Conservation (phyloP, 441 rosid genomes). For the Oxalis stricta region DNA sequence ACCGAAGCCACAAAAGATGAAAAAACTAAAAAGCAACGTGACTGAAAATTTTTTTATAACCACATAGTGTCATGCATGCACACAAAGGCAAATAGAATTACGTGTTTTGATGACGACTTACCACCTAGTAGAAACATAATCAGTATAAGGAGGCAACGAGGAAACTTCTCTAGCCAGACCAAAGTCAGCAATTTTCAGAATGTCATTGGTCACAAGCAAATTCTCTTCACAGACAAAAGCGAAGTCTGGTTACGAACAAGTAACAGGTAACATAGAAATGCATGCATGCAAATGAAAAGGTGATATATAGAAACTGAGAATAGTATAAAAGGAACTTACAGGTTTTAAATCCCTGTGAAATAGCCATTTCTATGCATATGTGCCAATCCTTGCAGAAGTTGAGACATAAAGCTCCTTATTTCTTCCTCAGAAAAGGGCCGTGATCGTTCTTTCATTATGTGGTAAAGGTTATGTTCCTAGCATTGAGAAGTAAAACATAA, state of each 20-base stretch:
- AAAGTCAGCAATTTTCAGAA: constrained; percentile 65
- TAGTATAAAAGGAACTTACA: constrained; percentile 17
- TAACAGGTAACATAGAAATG: not conserved
- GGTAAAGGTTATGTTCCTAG: constrained; percentile 55
- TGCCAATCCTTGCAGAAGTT: constrained; percentile 51
- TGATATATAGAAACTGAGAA: constrained; percentile 1
- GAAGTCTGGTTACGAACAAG: constrained; percentile 7
- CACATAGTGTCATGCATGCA: not conserved
- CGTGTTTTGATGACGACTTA: constrained; percentile 13
- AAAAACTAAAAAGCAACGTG: not conserved
- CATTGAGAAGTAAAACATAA: constrained; percentile 7
- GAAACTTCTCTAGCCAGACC: constrained; percentile 67
- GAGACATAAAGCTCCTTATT: constrained; percentile 40
- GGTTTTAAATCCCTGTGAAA: constrained; percentile 65
- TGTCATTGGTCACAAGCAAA: constrained; percentile 46
- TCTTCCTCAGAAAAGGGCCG: constrained; percentile 41
- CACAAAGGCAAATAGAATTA: not conserved
- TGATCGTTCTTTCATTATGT: constrained; percentile 42
- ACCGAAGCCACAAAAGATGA: constrained; percentile 7
- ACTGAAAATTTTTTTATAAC: not conserved
- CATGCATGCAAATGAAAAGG: constrained; percentile 1
- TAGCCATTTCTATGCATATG: constrained; percentile 64
- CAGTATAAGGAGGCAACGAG: constrained; percentile 67
- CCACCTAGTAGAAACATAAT: constrained; percentile 74
- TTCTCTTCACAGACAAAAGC: constrained; percentile 26